Conservation (phyloP, 176 grass and related monocot species). For the Aegilops longissima region DNA sequence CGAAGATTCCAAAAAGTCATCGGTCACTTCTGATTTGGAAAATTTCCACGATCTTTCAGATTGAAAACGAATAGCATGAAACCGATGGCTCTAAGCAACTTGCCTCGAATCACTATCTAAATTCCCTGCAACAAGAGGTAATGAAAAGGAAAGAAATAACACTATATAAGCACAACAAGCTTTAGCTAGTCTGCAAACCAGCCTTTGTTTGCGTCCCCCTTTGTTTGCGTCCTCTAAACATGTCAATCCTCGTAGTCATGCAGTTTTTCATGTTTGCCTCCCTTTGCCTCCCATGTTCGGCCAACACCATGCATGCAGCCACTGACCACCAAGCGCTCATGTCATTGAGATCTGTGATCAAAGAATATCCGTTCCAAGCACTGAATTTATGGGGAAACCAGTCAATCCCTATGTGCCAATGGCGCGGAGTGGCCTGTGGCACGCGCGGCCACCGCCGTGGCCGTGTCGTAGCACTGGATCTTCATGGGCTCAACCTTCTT, state of each 20-base stretch:
- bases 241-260: not conserved
- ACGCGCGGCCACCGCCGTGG: not conserved
- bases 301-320: not conserved
- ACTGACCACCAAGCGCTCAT: conserved; percentile 8
- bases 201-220: not conserved
- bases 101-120: not conserved
- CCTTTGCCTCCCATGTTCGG: not conserved
- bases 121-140: no score
- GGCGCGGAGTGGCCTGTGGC: not conserved
- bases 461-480: not conserved
- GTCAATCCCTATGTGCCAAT: not conserved
- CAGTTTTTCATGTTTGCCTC: not conserved
- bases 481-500: not conserved
- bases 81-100: not conserved
- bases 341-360: not conserved
- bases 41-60: not conserved
- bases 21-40: not conserved
- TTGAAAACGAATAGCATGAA: not conserved
- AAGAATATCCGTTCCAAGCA: not conserved
- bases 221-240: not conserved
- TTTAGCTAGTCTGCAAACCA: not conserved
- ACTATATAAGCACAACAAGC: not conserved
- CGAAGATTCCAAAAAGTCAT: not conserved
- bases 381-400: conserved; percentile 5
- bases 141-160: not conserved